Conservation (phyloP, 164 flowering plant species). For the Liriodendron chinense region DNA sequence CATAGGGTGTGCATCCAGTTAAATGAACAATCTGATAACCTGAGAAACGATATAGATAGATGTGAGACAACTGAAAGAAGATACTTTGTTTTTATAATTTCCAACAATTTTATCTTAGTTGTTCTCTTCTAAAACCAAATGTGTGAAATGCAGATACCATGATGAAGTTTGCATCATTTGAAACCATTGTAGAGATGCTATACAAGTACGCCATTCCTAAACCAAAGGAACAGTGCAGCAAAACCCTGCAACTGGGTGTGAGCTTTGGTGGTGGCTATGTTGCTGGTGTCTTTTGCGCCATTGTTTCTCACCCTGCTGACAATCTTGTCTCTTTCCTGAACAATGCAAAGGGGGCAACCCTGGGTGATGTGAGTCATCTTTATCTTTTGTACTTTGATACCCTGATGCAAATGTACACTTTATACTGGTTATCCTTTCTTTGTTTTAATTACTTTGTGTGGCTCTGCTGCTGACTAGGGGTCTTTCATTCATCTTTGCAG, state of each 20-base stretch:
- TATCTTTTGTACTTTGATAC: background rate
- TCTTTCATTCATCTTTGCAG: constrained; percentile 32
- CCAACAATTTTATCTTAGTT: background rate
- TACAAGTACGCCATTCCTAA: constrained; percentile 72
- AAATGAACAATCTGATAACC: no score
- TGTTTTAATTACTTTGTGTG: background rate
- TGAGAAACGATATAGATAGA: no score
- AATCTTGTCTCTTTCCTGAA: constrained; percentile 90
- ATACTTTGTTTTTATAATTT: background rate
- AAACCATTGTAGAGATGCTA: constrained; percentile 65
- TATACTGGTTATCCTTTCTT: background rate
- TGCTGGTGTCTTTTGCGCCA: constrained; percentile 83
- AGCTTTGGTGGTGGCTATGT: constrained; percentile 87
- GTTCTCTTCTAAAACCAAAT: background rate
- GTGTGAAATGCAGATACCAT: constrained; percentile 63
- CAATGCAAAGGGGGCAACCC: constrained; percentile 86
- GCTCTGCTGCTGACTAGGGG: background rate
- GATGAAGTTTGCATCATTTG: constrained; percentile 96
- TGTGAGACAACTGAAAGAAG: no score
- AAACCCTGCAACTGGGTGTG: constrained; percentile 65
- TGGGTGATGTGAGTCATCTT: constrained; percentile 67
- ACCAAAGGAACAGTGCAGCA: constrained; percentile 80
- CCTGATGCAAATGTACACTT: background rate
- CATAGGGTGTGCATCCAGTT: no score
- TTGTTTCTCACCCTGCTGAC: constrained; percentile 92